Conservation (phyloP, 192 early-diverging fungal genomes). For the Geosiphon pyriformis region DNA sequence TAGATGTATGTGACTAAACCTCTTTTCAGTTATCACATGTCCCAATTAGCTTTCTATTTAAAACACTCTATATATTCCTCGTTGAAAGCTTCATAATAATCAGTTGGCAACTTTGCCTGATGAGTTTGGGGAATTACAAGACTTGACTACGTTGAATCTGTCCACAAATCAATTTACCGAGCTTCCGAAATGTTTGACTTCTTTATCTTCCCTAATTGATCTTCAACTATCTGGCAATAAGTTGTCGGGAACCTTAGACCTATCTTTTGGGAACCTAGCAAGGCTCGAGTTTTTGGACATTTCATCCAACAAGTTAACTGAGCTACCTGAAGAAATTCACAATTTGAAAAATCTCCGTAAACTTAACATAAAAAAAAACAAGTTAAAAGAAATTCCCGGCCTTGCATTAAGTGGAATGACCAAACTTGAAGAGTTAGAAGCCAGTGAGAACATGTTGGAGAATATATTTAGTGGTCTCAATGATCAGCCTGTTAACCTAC, state of each 20-base stretch:
- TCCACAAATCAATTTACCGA: conserved; percentile 39
- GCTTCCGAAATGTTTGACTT: conserved; percentile 36
- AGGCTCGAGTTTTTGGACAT: conserved; percentile 38
- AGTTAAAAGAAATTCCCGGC: conserved; percentile 31
- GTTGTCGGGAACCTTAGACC: conserved; percentile 30
- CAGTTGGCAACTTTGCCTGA: conserved; percentile 37
- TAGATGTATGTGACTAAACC: conserved; percentile 42
- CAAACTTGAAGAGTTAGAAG: conserved; percentile 40
- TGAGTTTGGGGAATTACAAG: conserved; percentile 30
- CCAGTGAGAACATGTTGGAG: conserved; percentile 30
- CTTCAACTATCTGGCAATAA: conserved; percentile 37
- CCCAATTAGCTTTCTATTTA: not conserved
- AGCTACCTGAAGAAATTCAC: conserved; percentile 33
- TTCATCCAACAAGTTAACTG: conserved; percentile 34
- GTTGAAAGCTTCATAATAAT: conserved; percentile 43
- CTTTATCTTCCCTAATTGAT: conserved; percentile 28
- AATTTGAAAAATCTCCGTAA: conserved; percentile 35
- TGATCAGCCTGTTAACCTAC: conserved; percentile 2
- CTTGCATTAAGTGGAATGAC: conserved; percentile 34
- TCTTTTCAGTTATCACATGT: not conserved
- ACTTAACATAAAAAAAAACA: conserved; percentile 39
- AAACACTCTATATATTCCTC: not conserved
- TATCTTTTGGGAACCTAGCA: conserved; percentile 28
- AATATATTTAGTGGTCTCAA: conserved; percentile 31
- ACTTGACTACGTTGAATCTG: conserved; percentile 36